A percentile compares a stretch with the other conserved stretches of the same genome.
These are phyloP conservation scores for Nicotiana tabacum DNA, from an alignment of 257 asterid genomes.

Conservation along the genomic window DNA sequence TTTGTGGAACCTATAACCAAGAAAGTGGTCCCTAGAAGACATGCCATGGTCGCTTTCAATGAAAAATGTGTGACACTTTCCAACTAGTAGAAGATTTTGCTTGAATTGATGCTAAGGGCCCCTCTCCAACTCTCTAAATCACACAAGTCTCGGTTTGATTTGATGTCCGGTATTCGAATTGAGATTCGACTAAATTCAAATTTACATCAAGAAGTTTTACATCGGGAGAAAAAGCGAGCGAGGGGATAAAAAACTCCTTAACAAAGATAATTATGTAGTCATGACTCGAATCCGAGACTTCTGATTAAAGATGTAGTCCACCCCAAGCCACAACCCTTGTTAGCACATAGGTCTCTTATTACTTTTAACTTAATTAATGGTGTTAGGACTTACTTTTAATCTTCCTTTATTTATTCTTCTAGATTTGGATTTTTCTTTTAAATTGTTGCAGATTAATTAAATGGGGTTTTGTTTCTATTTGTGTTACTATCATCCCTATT, in stretches of 20 bases:
- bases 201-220: accelerated
- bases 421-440: background rate
- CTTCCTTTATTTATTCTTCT: background rate
- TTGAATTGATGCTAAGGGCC: conserved; percentile 29
- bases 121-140: conserved; percentile 17
- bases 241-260: too few species aligned
- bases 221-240: too few species aligned
- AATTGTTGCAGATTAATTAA: background rate
- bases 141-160: background rate
- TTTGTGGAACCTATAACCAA: conserved; percentile 21
- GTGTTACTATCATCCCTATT: background rate
- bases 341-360: too few species aligned
- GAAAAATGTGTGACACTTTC: conserved; percentile 40
- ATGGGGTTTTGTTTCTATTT: background rate
- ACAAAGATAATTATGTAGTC: too few species aligned
- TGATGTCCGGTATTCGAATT: accelerated
- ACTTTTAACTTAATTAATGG: background rate
- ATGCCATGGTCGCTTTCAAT: conserved; percentile 42
- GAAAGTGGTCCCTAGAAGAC: conserved; percentile 34
- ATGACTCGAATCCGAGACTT: too few species aligned
- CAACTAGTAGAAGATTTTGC: conserved; percentile 41
- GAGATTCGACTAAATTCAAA: too few species aligned
- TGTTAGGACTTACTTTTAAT: background rate
- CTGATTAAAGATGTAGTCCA: too few species aligned
- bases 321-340: too few species aligned